Evolutionary conservation across 805 yeast genomes (phyloP), one percentile per base, ranked within the genome.

Genomic region (Scheffersomyces stipitis): DNA sequence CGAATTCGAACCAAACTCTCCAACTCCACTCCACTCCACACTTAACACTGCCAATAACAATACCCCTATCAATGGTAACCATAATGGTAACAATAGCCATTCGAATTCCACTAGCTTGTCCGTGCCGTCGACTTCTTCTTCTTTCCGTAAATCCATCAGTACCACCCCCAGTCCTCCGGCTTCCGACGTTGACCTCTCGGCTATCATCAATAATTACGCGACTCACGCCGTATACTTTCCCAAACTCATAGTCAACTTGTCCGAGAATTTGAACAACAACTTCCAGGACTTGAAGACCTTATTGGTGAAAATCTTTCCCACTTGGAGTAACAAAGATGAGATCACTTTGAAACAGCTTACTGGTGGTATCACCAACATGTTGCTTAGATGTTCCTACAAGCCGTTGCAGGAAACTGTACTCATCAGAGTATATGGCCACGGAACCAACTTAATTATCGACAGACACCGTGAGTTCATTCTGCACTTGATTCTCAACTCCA

Each of bases 401-500:
- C 40, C 52, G 7, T 44, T 42, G 8, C 34, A 49, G 24, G 73
- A 71, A 37, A 61, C 58, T 4, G 79, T 75, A 0, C 67, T 84
- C 13, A 80, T 84, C 37, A 66, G 93, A 40, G 81, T 85, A 0
- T 84, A 85, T 47, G 93, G 93, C 6, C 73, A 76, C 38, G 89
- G 89, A 9, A 84, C 93, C 1, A 75, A 72, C 37, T 62, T 80
- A 26, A 83, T 84, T 34, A 84, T 84, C 23, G 89, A 85, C 57
- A 66, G 93, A 44, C 81, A 81, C 46, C 64, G 89, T 26, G 93
- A 84, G 54, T 81, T 79, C 51, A 81, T 82, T 14, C 81, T 85
- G 38, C 91, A 84, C 54, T 53, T 80, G 33, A 75, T 79, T 35
- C 68, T 85, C 34, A 72, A 80, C 47, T 69, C 81, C 3, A 64